These are phyloP conservation scores for Albugo candida DNA, from an alignment of 352 stramenopile species.

Conservation along the genomic window DNA sequence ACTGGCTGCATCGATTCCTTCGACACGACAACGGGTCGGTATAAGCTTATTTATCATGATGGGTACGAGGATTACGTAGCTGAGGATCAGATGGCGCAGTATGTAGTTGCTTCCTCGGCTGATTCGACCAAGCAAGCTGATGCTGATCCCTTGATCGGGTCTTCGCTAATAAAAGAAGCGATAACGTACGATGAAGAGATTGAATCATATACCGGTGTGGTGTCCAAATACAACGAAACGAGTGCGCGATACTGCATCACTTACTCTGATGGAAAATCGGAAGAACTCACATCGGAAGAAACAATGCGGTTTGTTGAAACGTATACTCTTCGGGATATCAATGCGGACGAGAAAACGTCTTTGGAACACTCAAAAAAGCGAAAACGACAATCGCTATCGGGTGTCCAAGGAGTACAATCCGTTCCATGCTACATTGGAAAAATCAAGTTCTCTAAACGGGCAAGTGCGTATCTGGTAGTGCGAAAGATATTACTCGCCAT, in stretches of 20 bases:
- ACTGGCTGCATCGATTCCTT: slow-evolving; percentile 28
- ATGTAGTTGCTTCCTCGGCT: slow-evolving; percentile 16
- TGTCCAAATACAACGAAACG: background rate
- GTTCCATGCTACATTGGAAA: slow-evolving; percentile 1
- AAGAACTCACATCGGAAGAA: slow-evolving; percentile 16
- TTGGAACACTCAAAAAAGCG: slow-evolving; percentile 3
- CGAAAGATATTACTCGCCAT: slow-evolving; percentile 30
- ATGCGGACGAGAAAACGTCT: slow-evolving; percentile 2
- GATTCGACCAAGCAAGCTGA: slow-evolving; percentile 1
- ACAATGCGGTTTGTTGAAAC: slow-evolving; percentile 14
- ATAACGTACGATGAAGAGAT: background rate
- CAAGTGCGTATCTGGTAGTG: slow-evolving; percentile 23
- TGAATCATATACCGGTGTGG: background rate
- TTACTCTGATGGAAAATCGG: slow-evolving; percentile 17
- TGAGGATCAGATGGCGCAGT: slow-evolving; percentile 12
- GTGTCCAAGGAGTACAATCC: slow-evolving; percentile 1
- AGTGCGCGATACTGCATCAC: slow-evolving; percentile 17
- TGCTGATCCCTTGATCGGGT: background rate
- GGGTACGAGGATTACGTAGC: slow-evolving; percentile 18
- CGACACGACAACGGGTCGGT: slow-evolving; percentile 18
- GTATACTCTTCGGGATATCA: slow-evolving; percentile 4
- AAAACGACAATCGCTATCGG: slow-evolving; percentile 10
- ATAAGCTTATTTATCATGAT: slow-evolving; percentile 33
- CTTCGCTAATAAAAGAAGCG: background rate
- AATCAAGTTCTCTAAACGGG: slow-evolving; percentile 23